These are phyloP conservation scores for Uncinocarpus reesii DNA, from an alignment of 2,329 filamentous ascomycete genomes.

Conservation along the genomic window DNA sequence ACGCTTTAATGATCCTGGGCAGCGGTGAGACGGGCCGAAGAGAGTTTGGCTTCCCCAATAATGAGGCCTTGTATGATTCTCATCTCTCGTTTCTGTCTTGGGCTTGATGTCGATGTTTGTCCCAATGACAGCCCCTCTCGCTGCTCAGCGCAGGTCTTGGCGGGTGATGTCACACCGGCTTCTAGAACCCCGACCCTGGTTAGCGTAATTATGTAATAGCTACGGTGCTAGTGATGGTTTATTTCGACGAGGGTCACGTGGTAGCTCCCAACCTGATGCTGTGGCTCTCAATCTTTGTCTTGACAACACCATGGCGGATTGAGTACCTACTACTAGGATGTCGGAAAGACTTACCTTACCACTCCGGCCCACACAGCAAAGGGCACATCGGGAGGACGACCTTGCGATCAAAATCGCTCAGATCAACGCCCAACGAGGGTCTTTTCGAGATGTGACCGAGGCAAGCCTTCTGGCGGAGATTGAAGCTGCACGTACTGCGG, in stretches of 20 bases:
- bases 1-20: too few species aligned
- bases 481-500: conserved; percentile 32
- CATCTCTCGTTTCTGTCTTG: too few species aligned
- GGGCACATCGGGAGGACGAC: conserved; percentile 25
- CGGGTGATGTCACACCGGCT: not conserved
- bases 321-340: conserved; percentile 27
- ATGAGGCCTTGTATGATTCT: too few species aligned
- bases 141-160: not conserved
- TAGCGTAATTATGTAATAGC: too few species aligned
- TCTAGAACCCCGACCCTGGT: not conserved
- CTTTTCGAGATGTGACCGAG: conserved; percentile 72
- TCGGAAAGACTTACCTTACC: conserved; percentile 44
- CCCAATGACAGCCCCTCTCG: not conserved
- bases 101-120: too few species aligned
- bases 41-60: too few species aligned
- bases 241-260: too few species aligned
- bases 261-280: too few species aligned
- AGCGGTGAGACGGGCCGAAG: too few species aligned
- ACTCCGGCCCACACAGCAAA: conserved; percentile 45
- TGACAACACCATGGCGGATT: too few species aligned
- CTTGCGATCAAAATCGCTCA: conserved; percentile 69
- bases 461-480: conserved; percentile 61
- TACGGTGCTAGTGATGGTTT: too few species aligned
- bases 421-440: conserved; percentile 66
- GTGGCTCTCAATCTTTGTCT: too few species aligned